These are phyloP conservation scores for Sugiyamaella mastotermitis DNA, from an alignment of 805 yeast genomes.

Conservation along the genomic window DNA sequence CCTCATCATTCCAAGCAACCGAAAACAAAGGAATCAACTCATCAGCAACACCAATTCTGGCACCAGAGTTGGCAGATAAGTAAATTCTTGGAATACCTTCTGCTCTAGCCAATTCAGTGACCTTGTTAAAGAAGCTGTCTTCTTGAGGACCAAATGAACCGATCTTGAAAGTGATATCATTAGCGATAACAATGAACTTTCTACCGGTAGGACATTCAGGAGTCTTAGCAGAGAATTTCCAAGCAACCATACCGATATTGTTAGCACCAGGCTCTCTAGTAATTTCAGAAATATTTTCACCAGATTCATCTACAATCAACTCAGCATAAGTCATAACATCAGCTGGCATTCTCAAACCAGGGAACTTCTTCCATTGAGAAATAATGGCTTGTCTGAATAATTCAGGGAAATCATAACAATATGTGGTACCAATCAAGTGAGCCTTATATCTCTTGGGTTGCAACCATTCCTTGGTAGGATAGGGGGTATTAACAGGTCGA, in stretches of 20 bases:
- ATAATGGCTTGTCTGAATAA: conserved; percentile 88
- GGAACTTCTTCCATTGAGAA: conserved; percentile 73
- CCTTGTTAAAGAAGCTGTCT: conserved; percentile 85
- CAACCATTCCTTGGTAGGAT: conserved; percentile 95
- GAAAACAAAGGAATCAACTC: conserved; percentile 84
- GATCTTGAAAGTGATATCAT: conserved; percentile 94
- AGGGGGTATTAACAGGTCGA: conserved; percentile 92
- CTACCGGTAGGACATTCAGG: conserved; percentile 98
- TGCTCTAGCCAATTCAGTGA: conserved; percentile 84
- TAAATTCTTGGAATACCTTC: conserved; percentile 93
- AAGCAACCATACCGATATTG: conserved; percentile 95
- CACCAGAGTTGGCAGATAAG: conserved; percentile 98
- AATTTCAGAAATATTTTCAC: conserved; percentile 74
- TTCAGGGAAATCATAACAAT: conserved; percentile 98
- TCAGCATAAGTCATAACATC: conserved; percentile 76
- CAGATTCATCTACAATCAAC: conserved; percentile 77
- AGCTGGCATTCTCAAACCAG: conserved; percentile 44
- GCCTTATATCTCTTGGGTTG: conserved; percentile 99
- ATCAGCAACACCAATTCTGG: conserved; percentile 97
- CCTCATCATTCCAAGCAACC: conserved; percentile 86
- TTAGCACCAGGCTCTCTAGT: conserved; percentile 96
- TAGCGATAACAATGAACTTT: conserved; percentile 86
- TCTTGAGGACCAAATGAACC: conserved; percentile 99
- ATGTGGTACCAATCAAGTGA: conserved; percentile 96
- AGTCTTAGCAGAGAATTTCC: conserved; percentile 83